These are phyloP conservation scores for Serendipita sp. DNA, from an alignment of 768 basidiomycete genomes.

Conservation along the genomic window DNA sequence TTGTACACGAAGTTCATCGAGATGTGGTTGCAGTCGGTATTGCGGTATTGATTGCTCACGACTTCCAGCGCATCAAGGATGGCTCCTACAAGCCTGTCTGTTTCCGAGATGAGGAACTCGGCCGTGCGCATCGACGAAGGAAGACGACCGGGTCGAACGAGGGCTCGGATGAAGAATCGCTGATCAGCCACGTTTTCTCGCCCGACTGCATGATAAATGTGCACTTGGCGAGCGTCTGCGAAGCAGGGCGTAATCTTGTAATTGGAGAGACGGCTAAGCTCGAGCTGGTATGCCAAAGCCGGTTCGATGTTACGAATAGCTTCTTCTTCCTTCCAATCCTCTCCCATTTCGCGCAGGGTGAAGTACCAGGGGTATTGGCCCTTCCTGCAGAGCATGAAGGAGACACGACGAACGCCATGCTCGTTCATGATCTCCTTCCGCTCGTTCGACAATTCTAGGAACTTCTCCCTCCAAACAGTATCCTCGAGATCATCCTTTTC, in stretches of 20 bases:
- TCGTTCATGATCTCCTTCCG: conserved; percentile 40
- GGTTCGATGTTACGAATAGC: conserved; percentile 98
- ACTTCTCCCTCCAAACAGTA: conserved; percentile 56
- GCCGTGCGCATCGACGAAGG: conserved; percentile 83
- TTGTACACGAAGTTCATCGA: conserved; percentile 99
- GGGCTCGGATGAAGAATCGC: conserved; percentile 93
- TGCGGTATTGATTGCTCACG: conserved; percentile 74
- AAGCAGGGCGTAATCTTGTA: conserved; percentile 94
- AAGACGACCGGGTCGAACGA: conserved; percentile 89
- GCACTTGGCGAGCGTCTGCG: conserved; percentile 92
- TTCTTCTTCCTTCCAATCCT: conserved; percentile 80
- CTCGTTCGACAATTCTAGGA: conserved; percentile 55
- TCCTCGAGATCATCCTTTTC: conserved; percentile 63
- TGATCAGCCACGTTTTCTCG: conserved; percentile 95
- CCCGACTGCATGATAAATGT: conserved; percentile 92
- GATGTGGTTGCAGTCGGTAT: conserved; percentile 95
- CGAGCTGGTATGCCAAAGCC: conserved; percentile 92
- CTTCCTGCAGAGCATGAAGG: conserved; percentile 79
- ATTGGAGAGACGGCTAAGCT: conserved; percentile 88
- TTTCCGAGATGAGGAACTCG: conserved; percentile 98
- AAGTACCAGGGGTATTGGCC: conserved; percentile 89
- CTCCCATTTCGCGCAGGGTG: conserved; percentile 63
- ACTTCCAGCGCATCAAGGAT: conserved; percentile 92
- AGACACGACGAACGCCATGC: conserved; percentile 81
- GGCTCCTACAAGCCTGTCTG: conserved; percentile 85